A percentile compares a stretch with the other conserved stretches of the same genome.
These are phyloP conservation scores for Millerago galiae DNA, from an alignment of 805 yeast genomes.

Conservation along the genomic window DNA sequence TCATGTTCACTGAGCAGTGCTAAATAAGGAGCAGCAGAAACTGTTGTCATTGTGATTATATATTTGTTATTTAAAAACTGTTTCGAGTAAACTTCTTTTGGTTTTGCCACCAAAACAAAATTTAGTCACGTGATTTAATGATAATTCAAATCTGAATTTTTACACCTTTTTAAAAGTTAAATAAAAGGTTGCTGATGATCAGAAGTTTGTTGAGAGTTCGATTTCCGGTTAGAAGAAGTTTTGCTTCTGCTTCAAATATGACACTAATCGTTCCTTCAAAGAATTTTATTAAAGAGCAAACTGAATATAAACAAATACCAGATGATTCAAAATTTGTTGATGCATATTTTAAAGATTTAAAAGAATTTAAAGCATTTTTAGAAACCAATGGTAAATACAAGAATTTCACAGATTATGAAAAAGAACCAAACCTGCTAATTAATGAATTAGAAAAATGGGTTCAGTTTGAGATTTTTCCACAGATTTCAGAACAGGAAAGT, in stretches of 20 bases:
- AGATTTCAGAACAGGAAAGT: constrained; percentile 10
- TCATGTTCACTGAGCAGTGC: constrained; percentile 86
- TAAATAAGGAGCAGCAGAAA: constrained; percentile 87
- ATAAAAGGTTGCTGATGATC: not conserved
- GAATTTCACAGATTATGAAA: constrained; percentile 33
- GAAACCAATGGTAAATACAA: constrained; percentile 16
- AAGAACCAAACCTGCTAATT: constrained; percentile 33
- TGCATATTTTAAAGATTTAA: constrained; percentile 39
- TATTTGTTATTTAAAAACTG: not conserved
- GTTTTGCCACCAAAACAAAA: constrained; percentile 6
- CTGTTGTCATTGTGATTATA: constrained; percentile 19
- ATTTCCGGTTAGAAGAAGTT: not conserved
- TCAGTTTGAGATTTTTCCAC: constrained; percentile 25
- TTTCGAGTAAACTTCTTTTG: not conserved
- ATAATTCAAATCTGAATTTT: too few relatives aligned
- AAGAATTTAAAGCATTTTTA: constrained; percentile 27
- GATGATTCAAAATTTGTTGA: constrained; percentile 48
- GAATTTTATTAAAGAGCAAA: constrained; percentile 19
- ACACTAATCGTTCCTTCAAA: constrained; percentile 14
- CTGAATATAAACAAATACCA: constrained; percentile 41
- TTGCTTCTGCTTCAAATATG: constrained; percentile 11
- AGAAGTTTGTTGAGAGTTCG: not conserved
- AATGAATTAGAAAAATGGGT: constrained; percentile 33
- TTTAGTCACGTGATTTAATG: constrained; percentile 1
- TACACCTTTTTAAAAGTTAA: not conserved